Percentiles rank a stretch among this genome's conserved stretches.
These are phyloP conservation scores for Ramichloridium luteum DNA, from an alignment of 2,329 filamentous ascomycete genomes.

Conservation along the genomic window DNA sequence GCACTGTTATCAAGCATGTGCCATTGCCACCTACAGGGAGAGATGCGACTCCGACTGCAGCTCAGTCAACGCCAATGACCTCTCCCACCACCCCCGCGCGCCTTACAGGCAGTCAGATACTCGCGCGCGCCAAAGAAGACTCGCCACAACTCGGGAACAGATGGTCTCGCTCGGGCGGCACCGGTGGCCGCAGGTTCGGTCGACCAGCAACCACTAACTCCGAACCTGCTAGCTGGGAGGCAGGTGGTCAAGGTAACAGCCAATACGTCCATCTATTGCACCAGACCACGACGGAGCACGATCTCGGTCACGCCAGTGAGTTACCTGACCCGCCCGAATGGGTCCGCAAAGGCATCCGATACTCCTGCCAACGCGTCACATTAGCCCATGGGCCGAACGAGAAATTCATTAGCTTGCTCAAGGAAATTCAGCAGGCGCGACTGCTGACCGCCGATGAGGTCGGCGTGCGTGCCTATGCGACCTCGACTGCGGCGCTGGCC, in stretches of 20 bases:
- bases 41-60: constrained; percentile 2
- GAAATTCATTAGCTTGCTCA: constrained; percentile 60
- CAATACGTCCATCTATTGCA: constrained; percentile 42
- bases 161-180: constrained; percentile 11
- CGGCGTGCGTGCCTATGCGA: constrained; percentile 76
- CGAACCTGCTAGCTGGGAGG: constrained; percentile 17
- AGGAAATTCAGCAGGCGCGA: constrained; percentile 60
- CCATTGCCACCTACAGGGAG: constrained; percentile 8
- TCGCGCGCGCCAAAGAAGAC: constrained; percentile 41
- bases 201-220: constrained; percentile 8
- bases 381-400: constrained; percentile 59
- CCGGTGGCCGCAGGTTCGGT: constrained; percentile 17
- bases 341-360: constrained; percentile 50
- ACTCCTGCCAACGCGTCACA: constrained; percentile 72
- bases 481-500: constrained; percentile 68
- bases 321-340: constrained; percentile 59
- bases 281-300: constrained; percentile 68
- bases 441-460: constrained; percentile 62
- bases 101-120: constrained; percentile 21
- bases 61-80: neutral
- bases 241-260: constrained; percentile 20
- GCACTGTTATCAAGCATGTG: constrained; percentile 29
- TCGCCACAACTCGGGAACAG: constrained; percentile 9
- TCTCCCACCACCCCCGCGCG: neutral
- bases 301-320: constrained; percentile 36